These are phyloP conservation scores for Didymella glomerata DNA, from an alignment of 2,329 filamentous ascomycete genomes.

Conservation along the genomic window DNA sequence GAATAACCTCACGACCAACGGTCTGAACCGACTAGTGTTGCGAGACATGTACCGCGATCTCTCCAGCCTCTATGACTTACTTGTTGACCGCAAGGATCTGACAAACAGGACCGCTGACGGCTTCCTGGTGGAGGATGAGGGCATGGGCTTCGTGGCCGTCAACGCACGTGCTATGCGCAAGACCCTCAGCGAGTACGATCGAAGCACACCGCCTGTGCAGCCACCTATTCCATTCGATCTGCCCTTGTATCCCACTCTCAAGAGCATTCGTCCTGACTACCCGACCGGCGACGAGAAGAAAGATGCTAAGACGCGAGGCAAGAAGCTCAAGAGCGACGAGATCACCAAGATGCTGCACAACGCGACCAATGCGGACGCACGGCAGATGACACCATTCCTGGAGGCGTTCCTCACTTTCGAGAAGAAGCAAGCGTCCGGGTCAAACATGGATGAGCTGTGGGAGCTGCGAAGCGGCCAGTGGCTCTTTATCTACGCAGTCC, in stretches of 20 bases:
- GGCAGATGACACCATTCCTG: slow-evolving; percentile 68
- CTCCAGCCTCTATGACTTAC: slow-evolving; percentile 83
- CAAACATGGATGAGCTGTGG: slow-evolving; percentile 70
- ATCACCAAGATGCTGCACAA: slow-evolving; percentile 78
- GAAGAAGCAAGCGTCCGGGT: slow-evolving; percentile 70
- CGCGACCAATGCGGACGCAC: slow-evolving; percentile 80
- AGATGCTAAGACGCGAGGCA: slow-evolving; percentile 74
- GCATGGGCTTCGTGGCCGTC: slow-evolving; percentile 64
- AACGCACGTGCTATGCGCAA: slow-evolving; percentile 74
- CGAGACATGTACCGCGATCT: slow-evolving; percentile 86
- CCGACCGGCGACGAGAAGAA: slow-evolving; percentile 73
- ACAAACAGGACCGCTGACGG: slow-evolving; percentile 82
- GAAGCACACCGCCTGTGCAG: slow-evolving; percentile 85
- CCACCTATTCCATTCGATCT: slow-evolving; percentile 92
- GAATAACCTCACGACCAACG: slow-evolving; percentile 85
- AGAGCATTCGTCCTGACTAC: slow-evolving; percentile 70
- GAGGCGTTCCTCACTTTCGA: slow-evolving; percentile 76
- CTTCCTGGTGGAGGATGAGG: slow-evolving; percentile 64
- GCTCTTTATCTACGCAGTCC: slow-evolving; percentile 80
- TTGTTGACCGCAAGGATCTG: slow-evolving; percentile 80
- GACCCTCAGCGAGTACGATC: slow-evolving; percentile 87
- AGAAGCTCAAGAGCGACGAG: slow-evolving; percentile 80
- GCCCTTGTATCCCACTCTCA: slow-evolving; percentile 77
- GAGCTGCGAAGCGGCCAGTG: slow-evolving; percentile 80
- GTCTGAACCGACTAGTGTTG: slow-evolving; percentile 84